Percentiles rank a stretch among this genome's conserved stretches.
phyloP scores from a whole-genome alignment of 805 yeast species.

The Schizosaccharomyces japonicus region DNA sequence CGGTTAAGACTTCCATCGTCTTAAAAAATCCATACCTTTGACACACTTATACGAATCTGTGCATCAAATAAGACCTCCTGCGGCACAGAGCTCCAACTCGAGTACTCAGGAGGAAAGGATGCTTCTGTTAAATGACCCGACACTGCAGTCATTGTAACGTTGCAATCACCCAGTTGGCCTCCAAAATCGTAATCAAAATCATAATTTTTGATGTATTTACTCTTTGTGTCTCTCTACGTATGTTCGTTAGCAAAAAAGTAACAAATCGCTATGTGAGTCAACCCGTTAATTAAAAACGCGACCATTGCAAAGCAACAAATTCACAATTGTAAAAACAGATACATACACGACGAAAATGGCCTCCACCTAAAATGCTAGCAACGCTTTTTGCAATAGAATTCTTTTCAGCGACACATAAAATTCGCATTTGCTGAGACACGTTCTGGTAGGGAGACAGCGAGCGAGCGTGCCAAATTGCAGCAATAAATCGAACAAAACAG shows the following conservation, averaged over 20 bases:
- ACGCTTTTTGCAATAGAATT: conserved; percentile 83
- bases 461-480: no score
- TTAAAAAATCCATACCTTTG: conserved; percentile 3
- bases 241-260: no score
- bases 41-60: conserved; percentile 13
- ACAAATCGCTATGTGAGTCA: no score
- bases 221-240: conserved; percentile 23
- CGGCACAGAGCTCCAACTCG: conserved; percentile 31
- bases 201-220: conserved; percentile 53
- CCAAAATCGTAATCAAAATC: conserved; percentile 44
- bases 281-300: no score
- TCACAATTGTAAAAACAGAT: neutral
- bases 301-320: no score
- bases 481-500: no score
- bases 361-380: conserved; percentile 53
- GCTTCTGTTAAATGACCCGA: conserved; percentile 56
- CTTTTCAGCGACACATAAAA: conserved; percentile 91
- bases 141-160: conserved; percentile 79
- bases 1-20: no score
- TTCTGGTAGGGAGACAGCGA: no score
- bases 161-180: conserved; percentile 30
- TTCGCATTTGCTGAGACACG: conserved; percentile 12
- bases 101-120: conserved; percentile 38
- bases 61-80: conserved; percentile 26
- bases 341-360: conserved; percentile 21